Evolutionary conservation across 148 eudicot genomes (phyloP), one percentile per base, ranked within the genome.

Genomic region (Amaranthus cruentus): DNA sequence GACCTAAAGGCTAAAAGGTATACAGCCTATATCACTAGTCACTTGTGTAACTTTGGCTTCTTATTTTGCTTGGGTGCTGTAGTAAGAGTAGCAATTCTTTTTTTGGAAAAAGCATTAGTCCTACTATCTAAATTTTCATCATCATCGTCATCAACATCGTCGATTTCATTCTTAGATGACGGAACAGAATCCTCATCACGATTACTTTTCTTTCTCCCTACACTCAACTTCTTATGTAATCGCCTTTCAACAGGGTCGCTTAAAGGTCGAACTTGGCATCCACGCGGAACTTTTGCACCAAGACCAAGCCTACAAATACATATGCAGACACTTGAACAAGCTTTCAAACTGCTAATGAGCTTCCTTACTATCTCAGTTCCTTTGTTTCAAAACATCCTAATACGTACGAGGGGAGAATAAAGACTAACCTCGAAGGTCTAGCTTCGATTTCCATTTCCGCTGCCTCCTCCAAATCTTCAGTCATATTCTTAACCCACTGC

Each of bases 401-500:
- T 10, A 64, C 3, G 14, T 47, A 65, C 8, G 60, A 54, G 7
- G 3, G 2, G 46, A 13, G 13, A 58, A 50, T 11, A 9, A 58
- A 51, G 43, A 75, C 87, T 56, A 28, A 92, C 97, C 93, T 83
- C 42, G 83, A 55, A 51, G 97, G 95, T 58, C 92, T 92, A 58
- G 83, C 88, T 80, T 87, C 90, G 56, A 92, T 55, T 58, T 84
- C 84, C 8, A 69, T 75, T 42, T 75, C 75, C 28, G 66, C 75
- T 14, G 82, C 58, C 59, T 87, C 85, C 9, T 86, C 88, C 6
- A 73, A 60, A 63, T 84, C 70, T 75, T 83, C 85, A n/a, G 85
- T 73, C 97, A 92, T 92, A 49, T 75, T 69, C 54, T 77, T 85
- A 42, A 92, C 97, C 92, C 97, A 92, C 78, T 85, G 85, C 67